A percentile compares a stretch with the other conserved stretches of the same genome.
These are phyloP conservation scores for Mollisiaceae sp. DNA, from an alignment of 2,329 filamentous ascomycete genomes.

Conservation along the genomic window DNA sequence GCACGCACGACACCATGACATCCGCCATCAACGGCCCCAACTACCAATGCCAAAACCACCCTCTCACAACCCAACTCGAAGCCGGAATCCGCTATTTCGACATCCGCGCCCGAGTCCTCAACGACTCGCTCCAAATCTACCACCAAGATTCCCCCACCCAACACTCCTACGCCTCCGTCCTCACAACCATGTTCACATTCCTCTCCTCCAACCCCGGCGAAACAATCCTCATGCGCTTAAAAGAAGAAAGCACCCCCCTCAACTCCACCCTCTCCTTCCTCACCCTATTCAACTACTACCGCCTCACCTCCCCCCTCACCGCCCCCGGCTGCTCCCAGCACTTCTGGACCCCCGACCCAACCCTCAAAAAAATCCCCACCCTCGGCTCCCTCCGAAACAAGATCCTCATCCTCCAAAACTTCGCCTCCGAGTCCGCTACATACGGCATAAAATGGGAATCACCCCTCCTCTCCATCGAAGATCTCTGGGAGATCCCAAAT, in stretches of 20 bases:
- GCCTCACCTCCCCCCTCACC: slow-evolving; percentile 44
- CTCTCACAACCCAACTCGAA: slow-evolving; percentile 50
- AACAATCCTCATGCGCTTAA: slow-evolving; percentile 56
- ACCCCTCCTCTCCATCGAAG: slow-evolving; percentile 52
- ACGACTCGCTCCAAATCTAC: slow-evolving; percentile 52
- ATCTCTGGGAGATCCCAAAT: slow-evolving; percentile 52
- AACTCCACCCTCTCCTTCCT: slow-evolving; percentile 48
- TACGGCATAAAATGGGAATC: slow-evolving; percentile 55
- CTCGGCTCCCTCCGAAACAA: slow-evolving; percentile 53
- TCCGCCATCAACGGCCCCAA: slow-evolving; percentile 45
- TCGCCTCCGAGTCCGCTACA: slow-evolving; percentile 38
- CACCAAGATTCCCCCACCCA: slow-evolving; percentile 53
- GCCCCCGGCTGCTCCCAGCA: slow-evolving; percentile 45
- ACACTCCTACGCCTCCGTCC: slow-evolving; percentile 50
- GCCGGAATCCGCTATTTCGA: slow-evolving; percentile 57
- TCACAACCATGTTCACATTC: slow-evolving; percentile 52
- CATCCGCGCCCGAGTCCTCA: slow-evolving; percentile 51
- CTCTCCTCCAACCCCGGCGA: slow-evolving; percentile 52
- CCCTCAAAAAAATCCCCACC: slow-evolving; percentile 50
- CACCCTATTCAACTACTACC: slow-evolving; percentile 51
- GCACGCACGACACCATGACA: slow-evolving; percentile 60
- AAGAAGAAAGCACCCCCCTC: slow-evolving; percentile 49
- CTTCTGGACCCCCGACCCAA: slow-evolving; percentile 49
- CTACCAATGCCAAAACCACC: slow-evolving; percentile 54
- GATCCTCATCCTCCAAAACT: slow-evolving; percentile 55